Percentiles rank a stretch among this genome's conserved stretches.
Conservation (phyloP, 192 early-diverging fungal genomes). For the Coemansia sp. region DNA sequence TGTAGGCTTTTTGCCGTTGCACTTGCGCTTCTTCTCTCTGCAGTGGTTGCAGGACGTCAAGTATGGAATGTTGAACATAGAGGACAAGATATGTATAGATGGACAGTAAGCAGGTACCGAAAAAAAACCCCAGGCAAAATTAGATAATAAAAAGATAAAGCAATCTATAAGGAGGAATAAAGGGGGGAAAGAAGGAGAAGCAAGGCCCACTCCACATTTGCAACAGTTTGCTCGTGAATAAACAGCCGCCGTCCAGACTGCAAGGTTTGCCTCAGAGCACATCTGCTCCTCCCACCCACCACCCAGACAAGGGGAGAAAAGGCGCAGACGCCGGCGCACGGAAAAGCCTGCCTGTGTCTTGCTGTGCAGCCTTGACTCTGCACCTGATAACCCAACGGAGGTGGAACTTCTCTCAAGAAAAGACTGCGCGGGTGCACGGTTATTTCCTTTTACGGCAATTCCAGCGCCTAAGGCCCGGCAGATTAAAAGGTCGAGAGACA, state of each 20-base stretch:
- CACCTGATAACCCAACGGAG: neutral
- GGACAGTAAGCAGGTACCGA: neutral
- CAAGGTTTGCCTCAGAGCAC: no score
- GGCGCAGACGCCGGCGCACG: no score
- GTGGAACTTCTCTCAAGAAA: neutral
- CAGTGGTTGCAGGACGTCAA: conserved; percentile 53
- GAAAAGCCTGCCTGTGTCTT: neutral
- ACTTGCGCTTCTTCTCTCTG: conserved; percentile 54
- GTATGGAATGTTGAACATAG: conserved; percentile 36
- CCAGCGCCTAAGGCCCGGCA: no score
- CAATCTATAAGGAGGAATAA: conserved; percentile 1
- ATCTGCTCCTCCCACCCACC: no score
- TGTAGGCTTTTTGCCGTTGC: conserved; percentile 40
- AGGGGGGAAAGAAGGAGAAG: conserved; percentile 1
- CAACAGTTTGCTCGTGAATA: neutral
- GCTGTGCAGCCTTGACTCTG: neutral
- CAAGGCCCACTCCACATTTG: neutral
- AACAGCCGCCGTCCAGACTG: no score
- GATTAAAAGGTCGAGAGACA: no score
- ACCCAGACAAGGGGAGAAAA: no score
- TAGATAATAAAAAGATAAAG: neutral
- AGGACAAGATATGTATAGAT: neutral
- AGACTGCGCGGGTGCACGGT: neutral
- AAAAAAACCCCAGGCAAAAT: neutral
- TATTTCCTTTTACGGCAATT: neutral